Evolutionary conservation across 1,139 yeast genomes (phyloP), one percentile per base, ranked within the genome.

Genomic region (Blastobotrys elegans): DNA sequence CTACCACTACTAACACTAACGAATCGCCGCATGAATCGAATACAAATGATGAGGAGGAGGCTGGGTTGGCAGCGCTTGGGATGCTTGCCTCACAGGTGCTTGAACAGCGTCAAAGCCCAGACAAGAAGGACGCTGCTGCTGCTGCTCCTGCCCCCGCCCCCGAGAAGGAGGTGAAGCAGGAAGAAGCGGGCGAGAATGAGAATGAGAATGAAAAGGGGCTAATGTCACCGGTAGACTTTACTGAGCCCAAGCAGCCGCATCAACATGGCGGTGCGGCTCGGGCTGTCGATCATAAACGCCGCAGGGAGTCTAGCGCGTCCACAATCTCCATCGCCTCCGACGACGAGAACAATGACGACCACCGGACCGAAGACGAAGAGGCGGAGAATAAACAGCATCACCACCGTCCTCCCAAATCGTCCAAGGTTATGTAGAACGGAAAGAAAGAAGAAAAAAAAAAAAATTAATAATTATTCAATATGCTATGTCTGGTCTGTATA

Each of bases 1-100:
- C 39, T 35, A 10, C 5, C 27, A 10, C 27, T 24, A 10, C 5
- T 6, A 24, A 24, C 8, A 24, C 27, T 5, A 24, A 13, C 14
- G 20, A 13, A 13, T n/a, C n/a, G n/a, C n/a, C n/a, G n/a, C 36
- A 33, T 32, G 14, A 22, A 6, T 13, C 29, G 8, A 38, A 22
- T 21, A 3, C 20, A 11, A n/a, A 14, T 32, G 22, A 16, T 4
- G 47, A 31, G 29, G 47, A 45, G 14, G 54, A 50, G 37, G 46
- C 40, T 45, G 56, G 55, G 4, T 45, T 65, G 39, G 64, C 61
- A 22, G 63, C 68, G 1, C 56, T 65, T 30, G 69, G 66, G 29
- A 50, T 65, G 50, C 56, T 65, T 43, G 69, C 69, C n/a, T 58
- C 61, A 50, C 69, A 66, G 52, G 69, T 62, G 3, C 54, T 65